Evolutionary conservation across 768 basidiomycete species (phyloP).

Genomic region (Artomyces pyxidatus): DNA sequence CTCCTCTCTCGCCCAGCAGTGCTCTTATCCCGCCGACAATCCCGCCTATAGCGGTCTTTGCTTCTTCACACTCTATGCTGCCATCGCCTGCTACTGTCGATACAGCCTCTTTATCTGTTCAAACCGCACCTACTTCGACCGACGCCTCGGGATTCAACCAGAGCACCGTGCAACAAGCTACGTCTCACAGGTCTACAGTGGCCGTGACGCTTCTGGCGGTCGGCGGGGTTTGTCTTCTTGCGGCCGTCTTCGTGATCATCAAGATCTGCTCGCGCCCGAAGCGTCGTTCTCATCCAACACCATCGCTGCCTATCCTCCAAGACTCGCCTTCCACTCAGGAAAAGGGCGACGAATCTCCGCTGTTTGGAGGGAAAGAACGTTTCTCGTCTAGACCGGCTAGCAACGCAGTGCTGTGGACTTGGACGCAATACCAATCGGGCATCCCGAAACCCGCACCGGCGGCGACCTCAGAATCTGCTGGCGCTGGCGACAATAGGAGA

Average conservation of each 20-base stretch:
- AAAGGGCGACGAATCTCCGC: constrained; percentile 51
- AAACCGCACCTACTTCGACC: constrained; percentile 1
- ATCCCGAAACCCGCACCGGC: constrained; percentile 7
- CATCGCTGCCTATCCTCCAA: constrained; percentile 66
- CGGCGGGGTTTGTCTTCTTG: constrained; percentile 39
- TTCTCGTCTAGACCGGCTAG: constrained; percentile 35
- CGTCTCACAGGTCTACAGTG: constrained; percentile 33
- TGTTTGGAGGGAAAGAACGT: constrained; percentile 72
- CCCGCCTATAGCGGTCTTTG: no score
- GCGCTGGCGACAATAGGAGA: neutral
- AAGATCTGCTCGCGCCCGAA: constrained; percentile 43
- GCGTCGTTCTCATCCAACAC: constrained; percentile 50
- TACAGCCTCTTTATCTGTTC: neutral
- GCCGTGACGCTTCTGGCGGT: constrained; percentile 47
- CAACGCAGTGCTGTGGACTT: constrained; percentile 41
- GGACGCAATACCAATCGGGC: constrained; percentile 26
- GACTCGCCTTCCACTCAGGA: constrained; percentile 44
- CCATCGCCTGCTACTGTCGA: neutral
- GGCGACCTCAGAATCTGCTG: neutral
- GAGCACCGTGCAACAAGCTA: constrained; percentile 6
- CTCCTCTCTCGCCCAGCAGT: neutral
- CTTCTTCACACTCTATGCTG: neutral
- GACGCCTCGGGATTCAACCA: neutral
- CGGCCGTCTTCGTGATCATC: constrained; percentile 39
- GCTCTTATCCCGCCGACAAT: neutral